Evolutionary conservation across 2,329 filamentous ascomycete genomes (phyloP), one percentile per base, ranked within the genome.

Genomic region (Talaromyces pinophilus): DNA sequence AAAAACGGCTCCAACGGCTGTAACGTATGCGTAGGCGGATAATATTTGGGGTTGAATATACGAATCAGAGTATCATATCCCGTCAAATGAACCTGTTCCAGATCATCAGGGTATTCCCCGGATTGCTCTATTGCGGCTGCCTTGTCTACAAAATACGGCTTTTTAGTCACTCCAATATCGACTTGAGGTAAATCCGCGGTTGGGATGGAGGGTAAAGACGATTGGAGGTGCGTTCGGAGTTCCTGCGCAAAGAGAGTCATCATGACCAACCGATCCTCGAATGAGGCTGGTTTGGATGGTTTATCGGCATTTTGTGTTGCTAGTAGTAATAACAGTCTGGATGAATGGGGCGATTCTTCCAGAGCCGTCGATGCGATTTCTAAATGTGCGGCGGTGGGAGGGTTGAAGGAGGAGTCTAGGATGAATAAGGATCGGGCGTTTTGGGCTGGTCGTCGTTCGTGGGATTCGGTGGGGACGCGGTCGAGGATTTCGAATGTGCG

Each of bases 241-340:
- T 83, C 79, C 44, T 78, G 73, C 0, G 82, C 82, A 57, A 83
- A 80, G 8, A 82, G 67, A 54, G 76, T 76, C 82, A 84, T 83
- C 81, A 84, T 83, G 15, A 76, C 76, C 25, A 84, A 73, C 8
- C 82, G 76, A 69, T 83, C 81, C 72, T 83, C 81, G 63, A 84
- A 83, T 8, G 72, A 72, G 19, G 81, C 82, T 1, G 81, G 81
- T 68, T 82, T 82, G 33, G 80, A 75, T 13, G 85, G 83, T 71
- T 89, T 89, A 74, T 90, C 87, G 19, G 87, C 87, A 80, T 90
- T 90, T 72, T 87, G 83, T 0, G 85, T 88, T 54, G 86, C 86
- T 63, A 89, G 85, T 0, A 89, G 80, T 1, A 90, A 80, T 3
- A 89, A 75, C 1, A 89, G 72, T 8, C 87, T 66, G 72, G 80